Evolutionary conservation across 306 rosid genomes (phyloP), one percentile per base, ranked within the genome.

Genomic region (Pyrus pyrifolia): DNA sequence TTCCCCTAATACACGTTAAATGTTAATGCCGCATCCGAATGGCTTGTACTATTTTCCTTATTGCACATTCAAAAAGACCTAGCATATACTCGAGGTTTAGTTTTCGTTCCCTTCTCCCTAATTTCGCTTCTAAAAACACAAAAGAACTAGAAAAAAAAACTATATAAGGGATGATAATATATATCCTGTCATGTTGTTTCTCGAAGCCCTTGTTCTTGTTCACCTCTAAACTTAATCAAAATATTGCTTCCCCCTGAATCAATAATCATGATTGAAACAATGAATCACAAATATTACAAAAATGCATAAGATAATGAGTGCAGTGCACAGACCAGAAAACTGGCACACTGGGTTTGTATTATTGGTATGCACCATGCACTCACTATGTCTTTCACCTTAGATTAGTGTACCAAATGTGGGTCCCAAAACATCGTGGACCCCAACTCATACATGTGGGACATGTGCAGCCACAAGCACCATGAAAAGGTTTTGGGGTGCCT

Each of bases 371-470:
- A 38, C 18, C 1, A 58, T 49, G 53, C 53, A 49, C 53, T 49
- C 53, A 49, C 19, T 14, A 18, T 1, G 57, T 10, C 1, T 9
- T 59, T 42, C 31, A 25, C 33, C 6, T 40, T 11, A 25, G 10
- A 14, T 18, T 69, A 15, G 22, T 19, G 18, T 7, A 4, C 40
- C 52, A 18, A 73, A 77, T 21, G 46, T 68, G 72, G 78, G 83
- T 45, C 65, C 21, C 60, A 75, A 13, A 78, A 66, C 33, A 4
- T 9, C 27, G 49, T 77, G 76, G 82, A 62, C 64, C 86, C 75
- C 76, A 77, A 35, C 68, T 69, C n/a, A 76, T 30, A 85, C 93
- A 90, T 85, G 87, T 93, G 93, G 73, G 76, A 80, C 91, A 89
- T 85, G 93, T 86, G 94, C 86, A 85, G 82, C 75, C 83, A 76